These are phyloP conservation scores for Casuarina glauca DNA, from an alignment of 306 rosid species.

Conservation along the genomic window DNA sequence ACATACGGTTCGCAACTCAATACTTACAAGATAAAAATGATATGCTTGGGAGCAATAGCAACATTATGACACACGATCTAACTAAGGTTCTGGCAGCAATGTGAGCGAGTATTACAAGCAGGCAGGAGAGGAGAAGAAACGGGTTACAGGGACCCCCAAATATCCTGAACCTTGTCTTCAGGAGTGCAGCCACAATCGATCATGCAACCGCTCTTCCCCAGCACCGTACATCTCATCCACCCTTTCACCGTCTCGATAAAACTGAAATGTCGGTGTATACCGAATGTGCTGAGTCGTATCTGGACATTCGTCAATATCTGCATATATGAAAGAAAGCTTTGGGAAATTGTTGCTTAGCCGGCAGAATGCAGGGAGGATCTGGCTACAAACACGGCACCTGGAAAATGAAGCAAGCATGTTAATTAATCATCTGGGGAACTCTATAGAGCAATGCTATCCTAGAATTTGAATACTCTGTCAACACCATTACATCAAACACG, in stretches of 20 bases:
- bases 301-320: constrained; percentile 88
- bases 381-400: constrained; percentile 83
- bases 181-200: constrained; percentile 60
- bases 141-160: no score
- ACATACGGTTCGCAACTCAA: neutral
- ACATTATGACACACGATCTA: neutral
- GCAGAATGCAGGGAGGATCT: constrained; percentile 78
- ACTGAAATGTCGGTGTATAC: constrained; percentile 81
- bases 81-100: no score
- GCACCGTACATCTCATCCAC: constrained; percentile 75
- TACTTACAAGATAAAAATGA: neutral
- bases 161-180: constrained; percentile 4
- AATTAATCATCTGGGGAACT: no score
- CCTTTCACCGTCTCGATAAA: constrained; percentile 70
- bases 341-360: constrained; percentile 70
- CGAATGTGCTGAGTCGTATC: constrained; percentile 83
- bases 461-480: neutral
- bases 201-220: constrained; percentile 61
- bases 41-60: neutral
- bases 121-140: no score
- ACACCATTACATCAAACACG: constrained; percentile 30
- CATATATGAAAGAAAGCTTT: constrained; percentile 64
- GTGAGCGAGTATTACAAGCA: no score
- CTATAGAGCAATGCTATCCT: no score
- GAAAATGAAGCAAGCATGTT: constrained; percentile 4